A percentile compares a stretch with the other conserved stretches of the same genome.
phyloP scores from a whole-genome alignment of 176 grass and related monocot genomes.

The Eragrostis curvula region DNA sequence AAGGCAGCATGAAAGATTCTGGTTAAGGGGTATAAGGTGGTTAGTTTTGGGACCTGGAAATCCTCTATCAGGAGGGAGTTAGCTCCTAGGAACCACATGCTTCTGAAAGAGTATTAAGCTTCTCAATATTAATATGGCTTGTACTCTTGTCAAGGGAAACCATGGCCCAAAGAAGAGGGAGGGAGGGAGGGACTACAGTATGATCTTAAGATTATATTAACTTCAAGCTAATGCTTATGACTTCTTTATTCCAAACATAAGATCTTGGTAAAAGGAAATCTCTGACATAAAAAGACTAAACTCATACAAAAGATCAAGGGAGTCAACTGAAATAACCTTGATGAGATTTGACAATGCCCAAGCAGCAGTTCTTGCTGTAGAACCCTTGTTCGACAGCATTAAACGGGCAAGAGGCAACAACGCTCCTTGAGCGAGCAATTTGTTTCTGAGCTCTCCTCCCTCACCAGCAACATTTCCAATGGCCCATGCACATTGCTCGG shows the following conservation, averaged over 20 bases:
- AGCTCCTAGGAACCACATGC: not conserved
- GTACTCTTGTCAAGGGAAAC: conserved; percentile 4
- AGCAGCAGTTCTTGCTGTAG: conserved; percentile 82
- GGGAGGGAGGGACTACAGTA: not conserved
- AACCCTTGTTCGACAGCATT: conserved; percentile 83
- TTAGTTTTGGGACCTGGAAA: not conserved
- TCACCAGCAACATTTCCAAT: conserved; percentile 96
- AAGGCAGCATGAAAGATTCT: too few relatives aligned
- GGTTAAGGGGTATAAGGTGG: too few relatives aligned
- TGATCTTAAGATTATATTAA: not conserved
- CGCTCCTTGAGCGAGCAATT: conserved; percentile 88
- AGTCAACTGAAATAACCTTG: conserved; percentile 61
- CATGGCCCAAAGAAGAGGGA: not conserved
- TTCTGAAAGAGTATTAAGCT: conserved; percentile 3
- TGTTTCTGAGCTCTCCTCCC: conserved; percentile 80
- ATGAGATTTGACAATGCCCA: conserved; percentile 99
- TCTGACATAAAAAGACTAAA: conserved; percentile 15
- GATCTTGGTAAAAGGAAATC: not conserved
- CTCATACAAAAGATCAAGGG: not conserved
- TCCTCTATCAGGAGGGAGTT: not conserved
- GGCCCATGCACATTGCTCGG: conserved; percentile 97
- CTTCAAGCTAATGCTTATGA: not conserved
- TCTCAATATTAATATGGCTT: conserved; percentile 2
- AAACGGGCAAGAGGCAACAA: conserved; percentile 76
- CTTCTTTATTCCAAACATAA: not conserved